phyloP scores from a whole-genome alignment of 208 protist species.

The Trypanosoma theileri region DNA sequence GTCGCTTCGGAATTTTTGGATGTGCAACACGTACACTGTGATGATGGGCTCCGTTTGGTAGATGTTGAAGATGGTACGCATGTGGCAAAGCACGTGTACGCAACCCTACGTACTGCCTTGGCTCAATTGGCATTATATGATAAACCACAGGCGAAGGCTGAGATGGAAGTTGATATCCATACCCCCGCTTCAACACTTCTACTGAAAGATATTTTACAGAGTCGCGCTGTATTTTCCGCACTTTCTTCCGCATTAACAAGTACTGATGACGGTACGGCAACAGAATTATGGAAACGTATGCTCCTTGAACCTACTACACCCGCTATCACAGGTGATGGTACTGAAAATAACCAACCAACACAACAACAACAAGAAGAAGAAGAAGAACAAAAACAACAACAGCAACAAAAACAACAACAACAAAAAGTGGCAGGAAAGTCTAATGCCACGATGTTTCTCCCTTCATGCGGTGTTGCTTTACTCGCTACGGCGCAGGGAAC shows the following conservation, averaged over 20 bases:
- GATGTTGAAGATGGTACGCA: slow-evolving; percentile 43
- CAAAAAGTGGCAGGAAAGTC: neutral
- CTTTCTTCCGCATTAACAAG: slow-evolving; percentile 37
- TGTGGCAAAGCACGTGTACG: slow-evolving; percentile 58
- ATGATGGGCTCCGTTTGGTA: slow-evolving; percentile 61
- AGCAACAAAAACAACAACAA: slow-evolving; percentile 5
- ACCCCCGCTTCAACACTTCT: slow-evolving; percentile 28
- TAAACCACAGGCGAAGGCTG: slow-evolving; percentile 26
- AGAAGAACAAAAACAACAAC: neutral
- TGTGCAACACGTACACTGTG: slow-evolving; percentile 47
- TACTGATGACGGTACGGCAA: slow-evolving; percentile 53
- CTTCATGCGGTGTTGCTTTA: slow-evolving; percentile 16
- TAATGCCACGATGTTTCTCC: slow-evolving; percentile 8
- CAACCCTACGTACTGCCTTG: slow-evolving; percentile 46
- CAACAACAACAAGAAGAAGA: neutral
- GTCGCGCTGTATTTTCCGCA: slow-evolving; percentile 42
- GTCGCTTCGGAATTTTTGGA: slow-evolving; percentile 59
- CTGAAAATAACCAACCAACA: neutral
- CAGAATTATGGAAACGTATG: slow-evolving; percentile 46
- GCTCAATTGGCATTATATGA: slow-evolving; percentile 53
- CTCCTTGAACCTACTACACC: slow-evolving; percentile 15
- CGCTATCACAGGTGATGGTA: too few relatives aligned
- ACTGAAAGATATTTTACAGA: slow-evolving; percentile 36
- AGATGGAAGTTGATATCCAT: slow-evolving; percentile 30
- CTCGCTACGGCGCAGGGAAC: slow-evolving; percentile 43